phyloP scores from a whole-genome alignment of 108 stramenopile species.

The Bacterosira constricta region DNA sequence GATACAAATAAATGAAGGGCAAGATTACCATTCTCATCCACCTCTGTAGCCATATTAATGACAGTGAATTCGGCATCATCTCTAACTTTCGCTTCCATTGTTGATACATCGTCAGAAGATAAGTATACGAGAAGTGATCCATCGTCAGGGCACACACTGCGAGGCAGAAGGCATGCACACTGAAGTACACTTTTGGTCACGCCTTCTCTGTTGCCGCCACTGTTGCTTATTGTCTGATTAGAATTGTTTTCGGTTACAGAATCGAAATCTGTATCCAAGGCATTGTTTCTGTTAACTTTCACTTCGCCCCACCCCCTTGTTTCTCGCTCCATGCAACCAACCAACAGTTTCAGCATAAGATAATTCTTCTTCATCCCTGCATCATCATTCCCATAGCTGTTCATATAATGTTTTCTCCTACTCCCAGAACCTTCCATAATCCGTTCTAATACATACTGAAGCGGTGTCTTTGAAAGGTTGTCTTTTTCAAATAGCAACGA shows the following conservation, averaged over 20 bases:
- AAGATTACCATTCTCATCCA: constrained; percentile 31
- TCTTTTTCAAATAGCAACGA: constrained; percentile 27
- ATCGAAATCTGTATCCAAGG: not conserved
- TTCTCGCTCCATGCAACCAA: constrained; percentile 22
- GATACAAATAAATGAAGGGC: constrained; percentile 41
- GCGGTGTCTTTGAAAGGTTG: constrained; percentile 17
- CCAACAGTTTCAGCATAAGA: constrained; percentile 26
- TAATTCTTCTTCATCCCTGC: constrained; percentile 16
- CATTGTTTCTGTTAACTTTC: not conserved
- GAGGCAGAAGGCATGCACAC: constrained; percentile 31
- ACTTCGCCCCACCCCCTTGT: not conserved
- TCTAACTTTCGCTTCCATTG: constrained; percentile 10
- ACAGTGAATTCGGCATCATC: not conserved
- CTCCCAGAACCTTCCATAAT: not conserved
- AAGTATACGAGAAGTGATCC: constrained; percentile 12
- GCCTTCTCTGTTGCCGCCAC: not conserved
- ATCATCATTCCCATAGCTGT: constrained; percentile 2
- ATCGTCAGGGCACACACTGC: not conserved
- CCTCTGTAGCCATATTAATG: constrained; percentile 14
- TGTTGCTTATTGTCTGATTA: not conserved
- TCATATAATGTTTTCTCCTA: constrained; percentile 1
- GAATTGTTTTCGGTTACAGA: not conserved
- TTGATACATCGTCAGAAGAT: not conserved
- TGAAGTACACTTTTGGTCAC: constrained; percentile 31
- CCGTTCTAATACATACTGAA: constrained; percentile 22